Conservation (phyloP, 306 rosid genomes). For the Fagus sylvatica region DNA sequence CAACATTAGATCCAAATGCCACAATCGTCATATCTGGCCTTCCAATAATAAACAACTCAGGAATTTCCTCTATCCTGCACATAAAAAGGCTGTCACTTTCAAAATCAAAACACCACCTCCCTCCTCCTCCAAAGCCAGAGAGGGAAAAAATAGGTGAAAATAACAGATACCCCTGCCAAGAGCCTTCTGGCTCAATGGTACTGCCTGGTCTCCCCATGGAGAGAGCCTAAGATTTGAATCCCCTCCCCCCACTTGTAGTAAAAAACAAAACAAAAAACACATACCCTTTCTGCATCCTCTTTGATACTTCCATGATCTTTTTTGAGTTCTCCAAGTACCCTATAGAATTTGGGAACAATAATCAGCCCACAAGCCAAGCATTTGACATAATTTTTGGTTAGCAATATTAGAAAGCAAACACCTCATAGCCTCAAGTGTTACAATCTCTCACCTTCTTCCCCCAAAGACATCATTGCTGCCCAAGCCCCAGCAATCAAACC, state of each 20-base stretch:
- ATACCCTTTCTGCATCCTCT: slow-evolving; percentile 74
- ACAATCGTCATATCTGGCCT: slow-evolving; percentile 89
- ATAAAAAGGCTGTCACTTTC: slow-evolving; percentile 20
- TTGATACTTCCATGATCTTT: slow-evolving; percentile 78
- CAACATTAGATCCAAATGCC: slow-evolving; percentile 72
- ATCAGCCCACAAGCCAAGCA: slow-evolving; percentile 23
- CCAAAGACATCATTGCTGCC: slow-evolving; percentile 95
- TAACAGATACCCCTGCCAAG: slow-evolving; percentile 40
- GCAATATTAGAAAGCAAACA: slow-evolving; percentile 16
- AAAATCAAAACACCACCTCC: slow-evolving; percentile 1
- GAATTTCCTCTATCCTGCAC: slow-evolving; percentile 74
- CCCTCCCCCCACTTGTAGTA: background rate
- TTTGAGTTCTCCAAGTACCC: slow-evolving; percentile 87
- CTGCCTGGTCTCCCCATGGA: no score
- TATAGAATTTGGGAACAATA: slow-evolving; percentile 33
- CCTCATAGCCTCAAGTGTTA: slow-evolving; percentile 5
- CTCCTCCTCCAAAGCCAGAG: slow-evolving; percentile 1
- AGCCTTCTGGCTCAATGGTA: no score
- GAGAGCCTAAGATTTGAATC: no score
- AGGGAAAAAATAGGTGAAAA: slow-evolving; percentile 8
- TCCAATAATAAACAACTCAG: slow-evolving; percentile 78
- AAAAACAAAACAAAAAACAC: slow-evolving; percentile 4
- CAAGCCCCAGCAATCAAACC: slow-evolving; percentile 94
- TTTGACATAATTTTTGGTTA: slow-evolving; percentile 4
- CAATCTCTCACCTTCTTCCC: slow-evolving; percentile 66